Conservation (phyloP, 2,329 filamentous ascomycete species). For the Lecanicillium sp. region DNA sequence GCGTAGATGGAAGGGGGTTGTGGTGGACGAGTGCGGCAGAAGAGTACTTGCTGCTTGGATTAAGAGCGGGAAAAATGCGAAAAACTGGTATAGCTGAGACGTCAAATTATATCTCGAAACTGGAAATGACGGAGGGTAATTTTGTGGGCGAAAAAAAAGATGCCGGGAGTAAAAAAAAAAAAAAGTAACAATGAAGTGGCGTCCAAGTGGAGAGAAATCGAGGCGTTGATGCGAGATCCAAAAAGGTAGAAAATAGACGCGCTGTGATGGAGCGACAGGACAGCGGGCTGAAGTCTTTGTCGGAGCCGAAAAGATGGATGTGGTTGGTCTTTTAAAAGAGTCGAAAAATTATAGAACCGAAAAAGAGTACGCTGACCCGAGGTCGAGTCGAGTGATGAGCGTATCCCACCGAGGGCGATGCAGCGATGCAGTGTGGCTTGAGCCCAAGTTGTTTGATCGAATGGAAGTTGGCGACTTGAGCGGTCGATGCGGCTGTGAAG, state of each 20-base stretch:
- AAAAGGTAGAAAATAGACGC: conserved; percentile 8
- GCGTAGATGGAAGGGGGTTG: no score
- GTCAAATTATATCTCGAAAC: conserved; percentile 9
- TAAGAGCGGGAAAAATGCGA: background rate
- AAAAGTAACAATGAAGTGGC: background rate
- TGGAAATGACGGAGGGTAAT: background rate
- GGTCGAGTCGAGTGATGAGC: background rate
- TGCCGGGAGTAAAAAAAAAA: no score
- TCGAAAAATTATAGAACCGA: conserved; percentile 28
- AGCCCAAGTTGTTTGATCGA: no score
- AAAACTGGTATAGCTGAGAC: conserved; percentile 1
- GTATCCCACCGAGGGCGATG: background rate
- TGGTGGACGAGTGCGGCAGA: background rate
- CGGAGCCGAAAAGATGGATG: background rate
- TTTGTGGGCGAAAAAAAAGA: conserved; percentile 1
- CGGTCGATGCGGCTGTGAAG: no score
- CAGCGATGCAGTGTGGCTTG: conserved; percentile 1
- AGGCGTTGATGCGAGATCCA: conserved; percentile 7
- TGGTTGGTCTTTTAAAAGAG: conserved; percentile 19
- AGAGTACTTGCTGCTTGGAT: background rate
- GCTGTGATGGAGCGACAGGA: conserved; percentile 2
- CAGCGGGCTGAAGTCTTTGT: background rate
- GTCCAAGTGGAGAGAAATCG: background rate
- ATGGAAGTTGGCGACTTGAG: no score
- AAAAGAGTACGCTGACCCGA: conserved; percentile 21